A percentile compares a stretch with the other conserved stretches of the same genome.
phyloP scores from a whole-genome alignment of 305 asterid species.

The Striga hermonthica region DNA sequence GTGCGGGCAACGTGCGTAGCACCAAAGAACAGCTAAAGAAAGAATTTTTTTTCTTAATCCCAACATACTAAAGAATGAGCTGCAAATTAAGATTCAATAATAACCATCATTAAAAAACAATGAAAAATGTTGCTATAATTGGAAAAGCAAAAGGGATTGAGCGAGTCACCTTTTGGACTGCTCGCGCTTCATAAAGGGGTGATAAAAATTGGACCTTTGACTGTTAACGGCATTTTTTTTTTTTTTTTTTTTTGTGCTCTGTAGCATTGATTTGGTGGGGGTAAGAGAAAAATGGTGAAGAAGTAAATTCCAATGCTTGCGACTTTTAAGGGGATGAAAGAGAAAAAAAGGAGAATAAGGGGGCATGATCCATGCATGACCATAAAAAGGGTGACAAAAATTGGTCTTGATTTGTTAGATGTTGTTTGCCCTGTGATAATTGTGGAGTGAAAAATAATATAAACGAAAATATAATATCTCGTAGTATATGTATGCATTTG shows the following conservation, averaged over 20 bases:
- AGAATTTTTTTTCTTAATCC: slow-evolving; percentile 28
- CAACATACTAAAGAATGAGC: slow-evolving; percentile 37
- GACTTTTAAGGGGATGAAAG: slow-evolving; percentile 27
- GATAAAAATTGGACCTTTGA: slow-evolving; percentile 10
- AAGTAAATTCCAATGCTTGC: slow-evolving; percentile 28
- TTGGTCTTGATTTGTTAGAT: too few relatives aligned
- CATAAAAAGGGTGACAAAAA: slow-evolving; percentile 29
- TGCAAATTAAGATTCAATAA: slow-evolving; percentile 34
- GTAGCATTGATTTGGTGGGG: neutral
- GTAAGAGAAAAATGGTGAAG: slow-evolving; percentile 23
- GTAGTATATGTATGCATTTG: too few relatives aligned
- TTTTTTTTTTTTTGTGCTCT: too few relatives aligned
- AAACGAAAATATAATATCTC: too few relatives aligned
- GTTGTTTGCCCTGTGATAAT: too few relatives aligned
- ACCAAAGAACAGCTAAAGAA: slow-evolving; percentile 51
- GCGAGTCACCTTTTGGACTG: slow-evolving; percentile 22
- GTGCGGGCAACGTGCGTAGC: slow-evolving; percentile 44
- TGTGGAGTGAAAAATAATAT: too few relatives aligned
- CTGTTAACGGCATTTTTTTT: slow-evolving; percentile 2
- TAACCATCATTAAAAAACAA: slow-evolving; percentile 10
- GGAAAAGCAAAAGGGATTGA: slow-evolving; percentile 7
- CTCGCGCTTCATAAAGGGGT: neutral
- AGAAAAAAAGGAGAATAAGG: slow-evolving; percentile 18
- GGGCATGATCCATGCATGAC: slow-evolving; percentile 46
- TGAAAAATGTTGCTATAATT: neutral